These are phyloP conservation scores for Hibiscus tridactylites DNA, from an alignment of 345 rosid species.

Conservation along the genomic window DNA sequence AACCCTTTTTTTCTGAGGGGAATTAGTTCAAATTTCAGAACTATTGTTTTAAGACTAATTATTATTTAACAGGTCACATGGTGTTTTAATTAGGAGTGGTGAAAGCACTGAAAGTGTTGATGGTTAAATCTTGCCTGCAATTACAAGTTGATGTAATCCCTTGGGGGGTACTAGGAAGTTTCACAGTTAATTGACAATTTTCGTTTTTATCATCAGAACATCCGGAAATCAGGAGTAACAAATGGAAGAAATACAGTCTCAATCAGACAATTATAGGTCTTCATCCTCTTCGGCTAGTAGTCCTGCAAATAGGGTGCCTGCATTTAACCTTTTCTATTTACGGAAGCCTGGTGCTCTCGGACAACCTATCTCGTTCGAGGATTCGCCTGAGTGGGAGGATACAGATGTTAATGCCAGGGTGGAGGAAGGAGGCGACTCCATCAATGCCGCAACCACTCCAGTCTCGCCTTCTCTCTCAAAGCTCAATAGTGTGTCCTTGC, in stretches of 20 bases:
- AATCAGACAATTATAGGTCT: slow-evolving; percentile 88
- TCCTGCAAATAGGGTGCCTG: slow-evolving; percentile 91
- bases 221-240: slow-evolving; percentile 15
- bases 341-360: slow-evolving; percentile 84
- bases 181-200: slow-evolving; percentile 1
- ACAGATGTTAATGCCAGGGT: slow-evolving; percentile 63
- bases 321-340: slow-evolving; percentile 87
- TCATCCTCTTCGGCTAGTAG: slow-evolving; percentile 97
- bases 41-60: neutral
- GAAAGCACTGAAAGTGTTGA: too few species aligned
- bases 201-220: slow-evolving; percentile 10
- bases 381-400: slow-evolving; percentile 99
- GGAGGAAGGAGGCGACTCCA: slow-evolving; percentile 79
- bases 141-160: too few species aligned
- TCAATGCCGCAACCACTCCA: slow-evolving; percentile 61
- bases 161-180: slow-evolving; percentile 9
- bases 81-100: too few species aligned
- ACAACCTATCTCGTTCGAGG: slow-evolving; percentile 96
- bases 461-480: slow-evolving; percentile 84
- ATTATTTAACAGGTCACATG: too few species aligned
- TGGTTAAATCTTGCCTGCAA: too few species aligned
- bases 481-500: slow-evolving; percentile 76
- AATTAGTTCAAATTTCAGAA: neutral
- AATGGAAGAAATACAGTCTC: slow-evolving; percentile 97
- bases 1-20: neutral